Evolutionary conservation across 306 rosid genomes (phyloP), one percentile per base, ranked within the genome.

Genomic region (Cucurbita moschata): DNA sequence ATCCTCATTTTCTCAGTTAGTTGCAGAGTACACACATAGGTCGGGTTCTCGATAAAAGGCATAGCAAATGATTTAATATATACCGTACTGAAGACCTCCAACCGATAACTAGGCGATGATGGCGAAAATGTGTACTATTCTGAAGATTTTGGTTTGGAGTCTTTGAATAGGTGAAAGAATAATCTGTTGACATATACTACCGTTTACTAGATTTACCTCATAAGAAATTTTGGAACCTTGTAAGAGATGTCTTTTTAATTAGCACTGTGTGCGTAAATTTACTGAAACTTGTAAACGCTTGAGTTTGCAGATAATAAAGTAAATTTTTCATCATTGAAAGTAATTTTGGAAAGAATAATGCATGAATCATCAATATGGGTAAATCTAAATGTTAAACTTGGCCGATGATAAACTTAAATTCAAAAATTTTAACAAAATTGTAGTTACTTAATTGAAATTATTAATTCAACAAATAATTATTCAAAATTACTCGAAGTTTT

Each of bases 1-100:
- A 9, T 92, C 96, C 0, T 85, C 96, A 61, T 92, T 92, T 75
- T 77, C 96, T 49, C 88, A 86, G 77, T 93, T 86, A 71, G 96
- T 92, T 58, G 89, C 90, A 11, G 96, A 92, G 79, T 92, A 92
- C 79, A 86, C 87, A 7, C 72, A 72, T 73, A 87, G 96, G 76
- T 87, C 93, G 5, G 80, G 57, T 43, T 84, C 90, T 23, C 75
- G 74, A 53, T 73, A 18, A 68, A 19, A 43, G n/a, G 40, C 55
- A 66, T 10, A 19, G 38, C 54, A 44, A 11, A 66, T 66, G 16
- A 43, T 4, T 44, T n/a, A 66, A 43, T 43, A 7, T 62, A 39
- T 39, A 63, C 14, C 70, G 39, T 63, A 16, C 6, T 50, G 4
- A 39, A 63, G 2, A 3, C 14, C 6, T 62, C 40, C 72, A 11